phyloP scores from a whole-genome alignment of 2,329 filamentous ascomycete genomes.

The Colletotrichum lini region DNA sequence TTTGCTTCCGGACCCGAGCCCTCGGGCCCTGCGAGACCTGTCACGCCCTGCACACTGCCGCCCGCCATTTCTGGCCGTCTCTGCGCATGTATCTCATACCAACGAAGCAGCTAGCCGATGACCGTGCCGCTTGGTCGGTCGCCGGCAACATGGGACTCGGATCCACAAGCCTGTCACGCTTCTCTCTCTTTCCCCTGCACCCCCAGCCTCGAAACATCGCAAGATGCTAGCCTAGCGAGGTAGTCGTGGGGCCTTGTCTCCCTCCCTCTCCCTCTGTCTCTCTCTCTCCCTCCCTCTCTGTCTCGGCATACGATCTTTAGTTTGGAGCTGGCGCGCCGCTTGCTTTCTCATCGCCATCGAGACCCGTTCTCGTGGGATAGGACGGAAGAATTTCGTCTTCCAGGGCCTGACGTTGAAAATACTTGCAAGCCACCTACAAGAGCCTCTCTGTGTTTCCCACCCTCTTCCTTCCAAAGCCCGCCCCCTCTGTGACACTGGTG shows the following conservation, averaged over 20 bases:
- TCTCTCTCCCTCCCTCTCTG: background rate
- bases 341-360: background rate
- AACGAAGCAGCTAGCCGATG: constrained; percentile 5
- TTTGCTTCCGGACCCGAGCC: constrained; percentile 33
- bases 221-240: background rate
- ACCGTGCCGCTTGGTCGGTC: constrained; percentile 15
- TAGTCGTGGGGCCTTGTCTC: background rate
- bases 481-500: background rate
- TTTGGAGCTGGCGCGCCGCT: background rate
- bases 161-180: constrained; percentile 2
- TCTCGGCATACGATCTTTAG: background rate
- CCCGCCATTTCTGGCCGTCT: background rate
- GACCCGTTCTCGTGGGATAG: background rate
- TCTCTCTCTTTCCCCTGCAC: background rate
- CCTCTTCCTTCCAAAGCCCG: background rate
- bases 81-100: background rate
- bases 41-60: constrained; percentile 12
- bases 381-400: constrained; percentile 14
- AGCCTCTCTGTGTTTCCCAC: constrained; percentile 12
- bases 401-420: constrained; percentile 25
- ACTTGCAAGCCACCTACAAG: constrained; percentile 10
- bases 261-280: background rate
- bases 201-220: background rate
- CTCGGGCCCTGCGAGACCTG: constrained; percentile 27
- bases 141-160: constrained; percentile 20